These are phyloP conservation scores for Suillus bovinus DNA, from an alignment of 768 basidiomycete genomes.

Conservation along the genomic window DNA sequence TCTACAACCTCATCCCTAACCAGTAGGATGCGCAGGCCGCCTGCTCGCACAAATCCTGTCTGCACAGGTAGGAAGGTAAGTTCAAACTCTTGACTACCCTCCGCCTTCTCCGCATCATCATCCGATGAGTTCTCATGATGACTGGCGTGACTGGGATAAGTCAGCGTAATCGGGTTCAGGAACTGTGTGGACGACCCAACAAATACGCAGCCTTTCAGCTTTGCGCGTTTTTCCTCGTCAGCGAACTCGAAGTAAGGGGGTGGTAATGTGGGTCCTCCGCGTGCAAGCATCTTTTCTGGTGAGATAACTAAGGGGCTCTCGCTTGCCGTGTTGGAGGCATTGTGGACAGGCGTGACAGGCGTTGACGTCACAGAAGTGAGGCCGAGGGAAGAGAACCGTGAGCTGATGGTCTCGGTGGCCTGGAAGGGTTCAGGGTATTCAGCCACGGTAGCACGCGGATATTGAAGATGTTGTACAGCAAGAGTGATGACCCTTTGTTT, in stretches of 20 bases:
- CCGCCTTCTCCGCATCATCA: conserved; percentile 28
- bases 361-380: conserved; percentile 10
- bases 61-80: conserved; percentile 59
- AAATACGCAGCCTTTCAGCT: conserved; percentile 39
- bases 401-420: background rate
- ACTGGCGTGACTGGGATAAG: conserved; percentile 8
- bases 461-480: conserved; percentile 67
- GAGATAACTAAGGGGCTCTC: conserved; percentile 19
- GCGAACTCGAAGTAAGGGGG: conserved; percentile 47
- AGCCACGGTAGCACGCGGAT: conserved; percentile 31
- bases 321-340: background rate
- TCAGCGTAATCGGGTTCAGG: conserved; percentile 45
- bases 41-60: conserved; percentile 61
- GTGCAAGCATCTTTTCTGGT: conserved; percentile 14
- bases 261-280: conserved; percentile 31
- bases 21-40: conserved; percentile 72
- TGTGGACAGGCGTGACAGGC: conserved; percentile 10
- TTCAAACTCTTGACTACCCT: conserved; percentile 58
- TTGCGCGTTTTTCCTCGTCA: conserved; percentile 36
- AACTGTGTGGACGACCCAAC: conserved; percentile 53
- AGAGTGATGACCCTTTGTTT: conserved; percentile 47
- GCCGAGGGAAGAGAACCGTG: conserved; percentile 13
- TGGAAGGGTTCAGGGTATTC: conserved; percentile 11
- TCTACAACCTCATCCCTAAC: conserved; percentile 54
- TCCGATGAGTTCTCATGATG: conserved; percentile 13